Evolutionary conservation across 768 basidiomycete species (phyloP), one percentile per base, ranked within the genome.

Genomic region (Hirschioporus abietinus): DNA sequence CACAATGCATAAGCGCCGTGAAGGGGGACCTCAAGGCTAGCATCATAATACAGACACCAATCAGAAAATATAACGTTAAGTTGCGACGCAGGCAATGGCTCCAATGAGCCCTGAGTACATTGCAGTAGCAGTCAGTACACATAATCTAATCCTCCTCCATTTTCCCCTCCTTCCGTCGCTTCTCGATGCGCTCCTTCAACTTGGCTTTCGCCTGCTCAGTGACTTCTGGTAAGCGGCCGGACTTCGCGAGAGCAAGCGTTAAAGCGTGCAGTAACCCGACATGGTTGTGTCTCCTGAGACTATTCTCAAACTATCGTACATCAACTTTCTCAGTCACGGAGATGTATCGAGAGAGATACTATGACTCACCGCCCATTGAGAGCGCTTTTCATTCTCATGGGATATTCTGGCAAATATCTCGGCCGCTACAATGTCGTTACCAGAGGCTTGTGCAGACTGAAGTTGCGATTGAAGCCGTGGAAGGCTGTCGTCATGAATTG

Each of bases 211-310:
- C 83, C 23, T 73, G 75, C 27, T 78, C 78, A 26, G 83, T 80
- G 0, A 84, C 88, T 1, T 80, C 74, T 24, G 84, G 79, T 34
- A 95, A 78, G 67, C 81, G 83, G 2, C 88, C 90, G 7, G 83
- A 83, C 73, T 89, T 90, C 10, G 92, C 93, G 24, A 96, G 81
- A 12, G 86, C 88, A 23, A 85, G 75, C n/a, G 92, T 77, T 35
- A 95, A 78, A 0, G 86, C 88, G 73, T 94, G 89, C 6, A 88
- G 86, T 24, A 95, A 80, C 35, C 95, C 92, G 61, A 95, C 83
- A 74, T 95, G 91, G 71, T 96, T 96, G 72, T 96, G 94, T 71
- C 88, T 82, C 57, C 94, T 86, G 52, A 95, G 81, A 68, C 90
- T 88, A 78, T 96, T 95, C 78, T 95, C 92, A 68, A 95, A 93